Percentiles rank a stretch among this genome's conserved stretches.
phyloP scores from a whole-genome alignment of 2,329 filamentous ascomycete genomes.

The Alternaria ventricosa region DNA sequence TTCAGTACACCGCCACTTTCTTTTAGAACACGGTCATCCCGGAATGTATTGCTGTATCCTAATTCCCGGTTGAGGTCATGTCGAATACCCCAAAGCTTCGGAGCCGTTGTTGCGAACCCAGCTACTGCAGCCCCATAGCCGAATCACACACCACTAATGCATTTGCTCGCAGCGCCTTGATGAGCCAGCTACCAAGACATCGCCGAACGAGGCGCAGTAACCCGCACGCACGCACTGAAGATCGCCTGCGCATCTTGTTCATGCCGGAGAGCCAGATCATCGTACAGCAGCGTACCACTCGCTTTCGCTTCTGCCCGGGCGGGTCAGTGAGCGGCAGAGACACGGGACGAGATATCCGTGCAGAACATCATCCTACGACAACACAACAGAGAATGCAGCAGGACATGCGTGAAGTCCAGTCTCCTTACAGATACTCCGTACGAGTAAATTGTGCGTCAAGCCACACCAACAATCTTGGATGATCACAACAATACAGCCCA shows the following conservation, averaged over 20 bases:
- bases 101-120: slow-evolving; percentile 18
- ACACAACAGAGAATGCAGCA: not conserved
- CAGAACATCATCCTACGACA: not conserved
- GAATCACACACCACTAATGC: slow-evolving; percentile 21
- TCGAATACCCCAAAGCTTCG: slow-evolving; percentile 14
- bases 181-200: slow-evolving; percentile 5
- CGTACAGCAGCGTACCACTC: slow-evolving; percentile 1
- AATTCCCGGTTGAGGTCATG: not conserved
- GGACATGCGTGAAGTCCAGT: not conserved
- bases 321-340: not conserved
- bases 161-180: slow-evolving; percentile 9
- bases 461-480: not conserved
- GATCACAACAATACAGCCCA: slow-evolving; percentile 6
- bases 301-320: slow-evolving; percentile 11
- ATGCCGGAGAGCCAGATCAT: slow-evolving; percentile 2
- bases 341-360: not conserved
- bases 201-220: slow-evolving; percentile 7
- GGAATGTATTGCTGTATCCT: not conserved
- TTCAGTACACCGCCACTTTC: slow-evolving; percentile 5
- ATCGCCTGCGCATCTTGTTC: slow-evolving; percentile 17
- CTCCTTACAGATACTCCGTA: not conserved
- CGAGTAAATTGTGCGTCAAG: not conserved
- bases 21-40: not conserved
- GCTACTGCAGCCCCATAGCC: slow-evolving; percentile 16
- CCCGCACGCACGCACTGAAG: slow-evolving; percentile 4